phyloP scores from a whole-genome alignment of 1,139 yeast species.

The Trichomonascaceae sp. region DNA sequence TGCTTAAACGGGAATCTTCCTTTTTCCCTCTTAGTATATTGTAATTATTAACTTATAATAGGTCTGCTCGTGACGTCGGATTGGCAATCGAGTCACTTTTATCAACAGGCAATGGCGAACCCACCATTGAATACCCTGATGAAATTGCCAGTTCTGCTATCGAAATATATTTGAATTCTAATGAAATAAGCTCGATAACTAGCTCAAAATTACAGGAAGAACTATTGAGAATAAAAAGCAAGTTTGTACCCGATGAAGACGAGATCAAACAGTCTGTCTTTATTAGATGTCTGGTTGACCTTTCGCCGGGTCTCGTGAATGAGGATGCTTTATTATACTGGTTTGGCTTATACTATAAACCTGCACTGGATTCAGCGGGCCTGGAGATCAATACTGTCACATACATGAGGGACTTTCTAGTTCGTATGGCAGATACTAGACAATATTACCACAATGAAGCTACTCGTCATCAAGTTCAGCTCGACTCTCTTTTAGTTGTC shows the following conservation, averaged over 20 bases:
- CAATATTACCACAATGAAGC: slow-evolving; percentile 10
- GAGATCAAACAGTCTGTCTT: slow-evolving; percentile 35
- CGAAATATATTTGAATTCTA: background rate
- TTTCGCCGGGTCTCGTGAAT: slow-evolving; percentile 38
- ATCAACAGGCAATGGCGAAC: background rate
- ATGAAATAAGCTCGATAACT: slow-evolving; percentile 29
- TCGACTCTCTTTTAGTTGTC: slow-evolving; percentile 14
- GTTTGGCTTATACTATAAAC: slow-evolving; percentile 47
- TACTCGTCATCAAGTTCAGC: slow-evolving; percentile 17
- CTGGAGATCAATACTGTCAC: slow-evolving; percentile 35
- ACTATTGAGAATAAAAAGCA: slow-evolving; percentile 41
- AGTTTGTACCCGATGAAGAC: slow-evolving; percentile 32
- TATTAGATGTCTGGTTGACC: slow-evolving; percentile 39
- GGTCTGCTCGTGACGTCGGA: background rate
- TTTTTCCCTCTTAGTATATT: background rate
- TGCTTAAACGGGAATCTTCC: background rate
- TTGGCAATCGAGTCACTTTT: background rate
- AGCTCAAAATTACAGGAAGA: slow-evolving; percentile 44
- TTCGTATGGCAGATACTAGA: slow-evolving; percentile 25
- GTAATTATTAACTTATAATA: background rate
- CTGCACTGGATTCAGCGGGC: slow-evolving; percentile 61
- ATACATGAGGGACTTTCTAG: slow-evolving; percentile 41
- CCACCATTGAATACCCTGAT: background rate
- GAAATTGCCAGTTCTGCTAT: background rate
- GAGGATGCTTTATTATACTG: slow-evolving; percentile 43